Evolutionary conservation across 2,329 filamentous ascomycete genomes (phyloP).

Genomic region (Niveomyces coronatus): DNA sequence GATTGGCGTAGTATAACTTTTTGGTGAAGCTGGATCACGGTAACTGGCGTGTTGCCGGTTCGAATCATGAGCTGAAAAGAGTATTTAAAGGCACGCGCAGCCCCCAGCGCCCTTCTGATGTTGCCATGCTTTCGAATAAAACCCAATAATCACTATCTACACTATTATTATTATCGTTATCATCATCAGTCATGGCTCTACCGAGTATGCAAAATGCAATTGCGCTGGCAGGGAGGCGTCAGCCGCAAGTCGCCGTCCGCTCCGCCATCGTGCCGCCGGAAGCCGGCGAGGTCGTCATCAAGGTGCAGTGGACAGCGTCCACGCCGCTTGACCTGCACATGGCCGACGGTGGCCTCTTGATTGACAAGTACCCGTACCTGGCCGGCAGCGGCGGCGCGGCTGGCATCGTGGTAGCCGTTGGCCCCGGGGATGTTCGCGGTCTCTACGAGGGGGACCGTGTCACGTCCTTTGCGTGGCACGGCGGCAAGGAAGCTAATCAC

Average conservation of each 20-base stretch:
- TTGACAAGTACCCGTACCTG: constrained; percentile 36
- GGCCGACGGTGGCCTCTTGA: constrained; percentile 47
- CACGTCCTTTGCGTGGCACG: constrained; percentile 42
- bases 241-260: constrained; percentile 45
- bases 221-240: constrained; percentile 41
- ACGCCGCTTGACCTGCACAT: constrained; percentile 53
- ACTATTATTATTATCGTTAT: no score
- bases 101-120: no score
- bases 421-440: constrained; percentile 27
- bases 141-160: no score
- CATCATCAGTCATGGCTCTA: no score
- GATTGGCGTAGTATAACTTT: no score
- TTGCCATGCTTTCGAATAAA: no score
- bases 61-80: no score
- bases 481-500: constrained; percentile 36
- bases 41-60: no score
- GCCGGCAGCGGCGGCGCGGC: constrained; percentile 40
- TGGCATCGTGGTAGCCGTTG: constrained; percentile 42
- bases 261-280: constrained; percentile 26
- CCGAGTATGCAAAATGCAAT: constrained; percentile 56
- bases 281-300: constrained; percentile 40
- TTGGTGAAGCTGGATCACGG: no score
- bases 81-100: no score
- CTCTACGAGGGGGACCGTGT: constrained; percentile 45
- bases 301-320: constrained; percentile 48